Base-by-base conservation (phyloP, 2,329 filamentous ascomycete species). In the Tolypocladium ophioglossoides region DNA sequence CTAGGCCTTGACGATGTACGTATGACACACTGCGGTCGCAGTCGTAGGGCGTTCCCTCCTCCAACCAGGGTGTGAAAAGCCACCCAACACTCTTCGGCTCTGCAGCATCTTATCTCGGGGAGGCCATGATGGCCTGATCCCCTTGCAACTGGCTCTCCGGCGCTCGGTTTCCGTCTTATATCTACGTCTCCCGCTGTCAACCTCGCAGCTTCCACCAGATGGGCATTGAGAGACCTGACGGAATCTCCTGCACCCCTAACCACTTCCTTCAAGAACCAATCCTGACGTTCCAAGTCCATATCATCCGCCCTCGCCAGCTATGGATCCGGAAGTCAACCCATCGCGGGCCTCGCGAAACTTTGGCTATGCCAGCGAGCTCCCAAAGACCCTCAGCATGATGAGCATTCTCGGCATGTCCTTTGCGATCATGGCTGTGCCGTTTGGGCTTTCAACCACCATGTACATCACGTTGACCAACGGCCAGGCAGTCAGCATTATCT, bases 401-500 rank as follows among this genome's bases (percentile, higher is more conserved):
- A 75, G 65, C 60, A 74, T 78, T 62, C 68, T 77, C 39, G 74
- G 74, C 52, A 67, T 77, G n/a, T 75, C 73, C 4, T 77, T 77
- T 57, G 74, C 74, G 63, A 77, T 78, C 64, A 74, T 77, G 64
- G 76, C 76, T 59, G 74, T 74, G 49, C 76, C 74, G 58, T 78
- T 75, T 20, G 76, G 75, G 22, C 69, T 78, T 48, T 73, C 75
- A 35, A 76, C 75, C 14, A 77, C 74, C 11, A 68, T 78, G 55
- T 70, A 70, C 58, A 69, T 77, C 50, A 73, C 74, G 27, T 73
- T 92, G 50, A 84, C 85, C n/a, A 86, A 82, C 53, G 88, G 88
- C 53, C 87, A 88, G 1, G 79, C 84, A 35, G 83, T 82, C n/a
- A 80, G 84, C 56, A 82, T 91, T 41, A 78, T 91, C 55, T 92